Conservation (phyloP, 2,329 filamentous ascomycete genomes). For the Trichoderma oligosporum region DNA sequence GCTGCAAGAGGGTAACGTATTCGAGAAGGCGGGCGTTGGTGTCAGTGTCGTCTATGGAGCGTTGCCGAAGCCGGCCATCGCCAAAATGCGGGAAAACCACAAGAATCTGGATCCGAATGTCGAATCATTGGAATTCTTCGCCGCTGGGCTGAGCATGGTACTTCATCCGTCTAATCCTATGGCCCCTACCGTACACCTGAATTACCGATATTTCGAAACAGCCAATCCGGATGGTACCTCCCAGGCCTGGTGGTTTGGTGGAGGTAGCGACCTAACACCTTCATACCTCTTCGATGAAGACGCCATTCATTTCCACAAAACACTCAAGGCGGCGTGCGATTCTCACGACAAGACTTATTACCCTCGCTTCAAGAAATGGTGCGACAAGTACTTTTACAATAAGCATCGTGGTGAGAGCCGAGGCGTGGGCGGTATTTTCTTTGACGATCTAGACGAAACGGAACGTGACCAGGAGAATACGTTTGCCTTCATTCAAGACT, state of each 20-base stretch:
- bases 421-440: conserved; percentile 95
- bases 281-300: conserved; percentile 96
- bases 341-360: conserved; percentile 91
- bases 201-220: conserved; percentile 98
- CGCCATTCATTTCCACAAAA: conserved; percentile 92
- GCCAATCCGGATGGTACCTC: conserved; percentile 74
- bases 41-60: conserved; percentile 93
- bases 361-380: conserved; percentile 95
- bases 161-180: conserved; percentile 93
- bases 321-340: conserved; percentile 89
- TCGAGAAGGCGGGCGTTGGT: conserved; percentile 96
- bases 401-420: conserved; percentile 85
- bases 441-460: conserved; percentile 88
- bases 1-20: conserved; percentile 91
- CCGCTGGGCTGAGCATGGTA: conserved; percentile 87
- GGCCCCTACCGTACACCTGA: conserved; percentile 95
- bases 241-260: conserved; percentile 97
- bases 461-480: conserved; percentile 85
- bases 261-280: conserved; percentile 89
- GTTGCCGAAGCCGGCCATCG: conserved; percentile 79
- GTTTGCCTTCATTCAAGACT: conserved; percentile 85
- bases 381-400: conserved; percentile 94
- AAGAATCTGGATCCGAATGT: conserved; percentile 78
- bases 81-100: conserved; percentile 92
- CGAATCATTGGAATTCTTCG: conserved; percentile 89